Evolutionary conservation across 164 flowering plant genomes (phyloP).

Genomic region (Tetracentron sinense): DNA sequence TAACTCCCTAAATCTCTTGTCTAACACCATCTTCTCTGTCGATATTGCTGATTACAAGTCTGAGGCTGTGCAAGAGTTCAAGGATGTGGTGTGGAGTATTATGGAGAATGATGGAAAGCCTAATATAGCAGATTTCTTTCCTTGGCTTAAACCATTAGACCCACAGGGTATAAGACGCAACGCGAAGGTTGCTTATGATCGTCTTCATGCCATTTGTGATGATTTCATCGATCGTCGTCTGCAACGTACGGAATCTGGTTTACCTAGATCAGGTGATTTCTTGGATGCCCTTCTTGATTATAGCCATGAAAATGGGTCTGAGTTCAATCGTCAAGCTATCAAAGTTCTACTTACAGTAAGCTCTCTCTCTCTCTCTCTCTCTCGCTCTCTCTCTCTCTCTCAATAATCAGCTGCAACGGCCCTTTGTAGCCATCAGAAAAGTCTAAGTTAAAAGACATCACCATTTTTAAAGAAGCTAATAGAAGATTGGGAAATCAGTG

Average conservation of each 20-base stretch:
- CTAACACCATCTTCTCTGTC: background rate
- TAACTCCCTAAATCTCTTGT: background rate
- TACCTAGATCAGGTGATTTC: background rate
- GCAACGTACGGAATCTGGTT: background rate
- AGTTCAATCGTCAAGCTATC: background rate
- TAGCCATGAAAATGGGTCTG: background rate
- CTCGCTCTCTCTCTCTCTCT: background rate
- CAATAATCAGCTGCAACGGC: too few relatives aligned
- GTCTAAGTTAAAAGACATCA: too few relatives aligned
- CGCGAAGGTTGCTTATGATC: background rate
- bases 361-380: background rate
- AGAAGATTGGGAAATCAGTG: too few relatives aligned
- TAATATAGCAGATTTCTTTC: constrained; percentile 3
- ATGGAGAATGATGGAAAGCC: constrained; percentile 1
- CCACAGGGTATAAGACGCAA: background rate
- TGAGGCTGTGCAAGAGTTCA: background rate
- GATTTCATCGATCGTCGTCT: background rate
- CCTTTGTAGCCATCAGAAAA: too few relatives aligned
- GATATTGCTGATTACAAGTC: constrained; percentile 1
- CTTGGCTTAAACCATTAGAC: background rate
- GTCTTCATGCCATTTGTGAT: background rate
- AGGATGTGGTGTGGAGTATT: background rate
- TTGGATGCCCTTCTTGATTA: constrained; percentile 1
- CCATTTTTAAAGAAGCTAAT: too few relatives aligned
- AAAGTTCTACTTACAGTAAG: background rate